These are phyloP conservation scores for Papiliotrema terrestris DNA, from an alignment of 1,284 basidiomycete species.

Conservation along the genomic window DNA sequence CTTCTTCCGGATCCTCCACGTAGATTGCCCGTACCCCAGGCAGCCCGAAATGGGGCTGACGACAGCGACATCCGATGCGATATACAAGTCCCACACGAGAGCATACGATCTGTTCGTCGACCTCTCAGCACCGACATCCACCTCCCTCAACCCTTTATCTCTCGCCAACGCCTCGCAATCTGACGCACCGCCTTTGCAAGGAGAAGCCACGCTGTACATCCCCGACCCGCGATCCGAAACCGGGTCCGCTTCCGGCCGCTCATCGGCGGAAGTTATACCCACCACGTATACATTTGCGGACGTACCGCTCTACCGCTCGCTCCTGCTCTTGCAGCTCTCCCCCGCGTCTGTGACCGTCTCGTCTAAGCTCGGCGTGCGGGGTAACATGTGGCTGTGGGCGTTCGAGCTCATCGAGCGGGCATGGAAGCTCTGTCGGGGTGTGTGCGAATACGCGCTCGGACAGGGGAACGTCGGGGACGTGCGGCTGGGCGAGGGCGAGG, in stretches of 20 bases:
- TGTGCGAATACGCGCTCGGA: conserved; percentile 44
- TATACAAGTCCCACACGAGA: conserved; percentile 35
- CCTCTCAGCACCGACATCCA: conserved; percentile 24
- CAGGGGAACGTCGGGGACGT: conserved; percentile 21
- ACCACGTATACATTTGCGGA: conserved; percentile 38
- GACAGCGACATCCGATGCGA: conserved; percentile 41
- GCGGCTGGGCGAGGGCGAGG: conserved; percentile 30
- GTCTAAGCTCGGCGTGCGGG: conserved; percentile 14
- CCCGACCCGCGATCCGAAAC: neutral
- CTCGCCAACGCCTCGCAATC: neutral
- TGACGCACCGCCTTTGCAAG: neutral
- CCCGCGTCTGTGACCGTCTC: conserved; percentile 23
- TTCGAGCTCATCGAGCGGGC: conserved; percentile 35
- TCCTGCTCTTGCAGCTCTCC: conserved; percentile 30
- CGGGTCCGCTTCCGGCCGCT: neutral
- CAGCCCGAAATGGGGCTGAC: neutral
- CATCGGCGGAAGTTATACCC: conserved; percentile 3
- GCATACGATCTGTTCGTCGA: conserved; percentile 44
- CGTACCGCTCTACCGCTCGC: conserved; percentile 38
- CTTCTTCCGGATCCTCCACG: too few species aligned
- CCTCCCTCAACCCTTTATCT: neutral
- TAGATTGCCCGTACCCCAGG: neutral
- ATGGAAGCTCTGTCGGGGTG: conserved; percentile 40
- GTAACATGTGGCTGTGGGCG: conserved; percentile 35
- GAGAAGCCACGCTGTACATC: conserved; percentile 6